A percentile compares a stretch with the other conserved stretches of the same genome.
Evolutionary conservation across 163 green algal species (phyloP).

Genomic region (Volvox carteri): DNA sequence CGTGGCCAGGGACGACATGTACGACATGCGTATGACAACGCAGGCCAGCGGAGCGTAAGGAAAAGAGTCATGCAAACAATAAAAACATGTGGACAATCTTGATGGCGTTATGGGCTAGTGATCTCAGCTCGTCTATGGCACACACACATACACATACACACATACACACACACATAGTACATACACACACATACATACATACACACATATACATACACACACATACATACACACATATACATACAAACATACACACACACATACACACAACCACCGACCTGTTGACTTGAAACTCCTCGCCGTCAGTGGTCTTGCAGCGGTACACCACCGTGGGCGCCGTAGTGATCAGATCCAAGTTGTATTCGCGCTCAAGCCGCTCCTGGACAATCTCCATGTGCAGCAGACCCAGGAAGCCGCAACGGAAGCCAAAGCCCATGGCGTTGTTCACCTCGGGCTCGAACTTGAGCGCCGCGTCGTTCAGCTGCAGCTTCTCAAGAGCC

Average conservation of each 20-base stretch:
- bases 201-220: too few relatives aligned
- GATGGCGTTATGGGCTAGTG: too few relatives aligned
- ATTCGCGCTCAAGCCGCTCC: conserved; percentile 96
- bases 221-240: too few relatives aligned
- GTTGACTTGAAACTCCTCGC: conserved; percentile 84
- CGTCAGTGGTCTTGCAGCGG: conserved; percentile 74
- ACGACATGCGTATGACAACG: neutral
- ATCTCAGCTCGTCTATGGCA: too few relatives aligned
- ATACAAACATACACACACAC: too few relatives aligned
- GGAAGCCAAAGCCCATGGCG: conserved; percentile 98
- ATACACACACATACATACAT: too few relatives aligned
- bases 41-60: neutral
- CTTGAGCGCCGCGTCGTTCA: conserved; percentile 94
- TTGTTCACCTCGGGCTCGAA: conserved; percentile 92
- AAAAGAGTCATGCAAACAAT: too few relatives aligned
- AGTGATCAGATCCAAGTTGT: conserved; percentile 95
- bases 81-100: too few relatives aligned
- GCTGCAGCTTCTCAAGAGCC: conserved; percentile 94
- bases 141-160: too few relatives aligned
- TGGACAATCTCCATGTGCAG: conserved; percentile 99
- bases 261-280: conserved; percentile 66
- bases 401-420: conserved; percentile 96
- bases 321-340: conserved; percentile 97
- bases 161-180: too few relatives aligned
- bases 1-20: neutral